Evolutionary conservation across 2,329 filamentous ascomycete genomes (phyloP).

Genomic region (Paecilomyces sp.): DNA sequence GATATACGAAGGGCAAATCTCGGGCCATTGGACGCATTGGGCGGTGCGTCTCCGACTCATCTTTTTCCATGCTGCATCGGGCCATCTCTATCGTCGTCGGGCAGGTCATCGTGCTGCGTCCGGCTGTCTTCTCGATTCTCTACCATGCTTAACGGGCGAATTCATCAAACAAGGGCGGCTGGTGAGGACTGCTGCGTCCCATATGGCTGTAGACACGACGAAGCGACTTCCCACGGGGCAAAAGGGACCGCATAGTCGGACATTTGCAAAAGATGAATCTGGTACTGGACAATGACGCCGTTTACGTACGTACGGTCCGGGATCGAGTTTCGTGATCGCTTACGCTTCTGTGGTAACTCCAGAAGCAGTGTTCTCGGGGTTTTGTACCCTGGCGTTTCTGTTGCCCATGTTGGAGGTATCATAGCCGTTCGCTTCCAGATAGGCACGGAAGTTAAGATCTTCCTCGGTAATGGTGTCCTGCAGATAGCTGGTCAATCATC

Average conservation of each 20-base stretch:
- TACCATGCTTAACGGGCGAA: neutral
- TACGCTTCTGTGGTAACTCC: neutral
- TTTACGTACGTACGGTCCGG: neutral
- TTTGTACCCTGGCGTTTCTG: slow-evolving; percentile 6
- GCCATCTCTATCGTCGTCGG: neutral
- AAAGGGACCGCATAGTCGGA: neutral
- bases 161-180: neutral
- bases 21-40: neutral
- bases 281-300: neutral
- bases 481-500: slow-evolving; percentile 12
- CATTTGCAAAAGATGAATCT: neutral
- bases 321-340: neutral
- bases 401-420: slow-evolving; percentile 57
- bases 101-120: neutral
- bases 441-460: slow-evolving; percentile 67
- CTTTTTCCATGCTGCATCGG: neutral
- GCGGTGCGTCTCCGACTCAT: neutral
- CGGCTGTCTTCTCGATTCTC: neutral
- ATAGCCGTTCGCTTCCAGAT: slow-evolving; percentile 66
- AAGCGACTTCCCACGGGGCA: neutral
- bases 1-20: neutral
- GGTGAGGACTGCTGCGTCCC: neutral
- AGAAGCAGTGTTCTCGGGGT: neutral
- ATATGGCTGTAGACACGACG: neutral
- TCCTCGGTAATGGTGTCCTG: slow-evolving; percentile 76